These are phyloP conservation scores for Coniosporium apollinis DNA, from an alignment of 495 filamentous ascomycete genomes.

Conservation along the genomic window DNA sequence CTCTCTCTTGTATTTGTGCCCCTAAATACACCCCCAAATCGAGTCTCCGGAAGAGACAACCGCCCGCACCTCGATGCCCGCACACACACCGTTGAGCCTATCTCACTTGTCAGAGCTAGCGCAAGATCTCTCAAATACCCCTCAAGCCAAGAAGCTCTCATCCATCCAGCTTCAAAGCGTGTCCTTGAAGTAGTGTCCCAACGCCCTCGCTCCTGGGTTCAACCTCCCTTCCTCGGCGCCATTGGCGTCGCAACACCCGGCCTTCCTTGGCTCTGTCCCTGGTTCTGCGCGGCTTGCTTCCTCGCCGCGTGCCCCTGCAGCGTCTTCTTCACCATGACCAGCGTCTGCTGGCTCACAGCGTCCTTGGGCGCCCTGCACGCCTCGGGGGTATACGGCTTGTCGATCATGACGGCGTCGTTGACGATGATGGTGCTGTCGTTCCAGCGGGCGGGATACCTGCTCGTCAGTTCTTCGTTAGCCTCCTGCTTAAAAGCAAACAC, in stretches of 20 bases:
- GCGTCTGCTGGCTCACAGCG: conserved; percentile 31
- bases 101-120: no score
- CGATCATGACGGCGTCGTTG: conserved; percentile 45
- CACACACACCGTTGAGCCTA: no score
- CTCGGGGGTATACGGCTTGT: conserved; percentile 41
- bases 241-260: conserved; percentile 15
- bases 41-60: no score
- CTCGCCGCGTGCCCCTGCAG: conserved; percentile 29
- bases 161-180: no score
- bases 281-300: conserved; percentile 15
- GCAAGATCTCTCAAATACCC: no score
- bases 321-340: conserved; percentile 46
- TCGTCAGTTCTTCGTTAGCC: conserved; percentile 1
- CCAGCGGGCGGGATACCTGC: conserved; percentile 43
- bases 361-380: conserved; percentile 37
- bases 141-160: no score
- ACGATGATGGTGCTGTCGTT: conserved; percentile 45
- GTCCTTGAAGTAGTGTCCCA: no score
- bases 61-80: no score
- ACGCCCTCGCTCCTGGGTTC: no score
- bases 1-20: no score
- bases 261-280: conserved; percentile 9
- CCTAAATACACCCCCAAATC: no score
- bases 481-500: background rate
- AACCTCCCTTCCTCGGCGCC: conserved; percentile 20